Evolutionary conservation across 23 red algal genomes (phyloP).

Genomic region (Gracilaria vermiculophylla): DNA sequence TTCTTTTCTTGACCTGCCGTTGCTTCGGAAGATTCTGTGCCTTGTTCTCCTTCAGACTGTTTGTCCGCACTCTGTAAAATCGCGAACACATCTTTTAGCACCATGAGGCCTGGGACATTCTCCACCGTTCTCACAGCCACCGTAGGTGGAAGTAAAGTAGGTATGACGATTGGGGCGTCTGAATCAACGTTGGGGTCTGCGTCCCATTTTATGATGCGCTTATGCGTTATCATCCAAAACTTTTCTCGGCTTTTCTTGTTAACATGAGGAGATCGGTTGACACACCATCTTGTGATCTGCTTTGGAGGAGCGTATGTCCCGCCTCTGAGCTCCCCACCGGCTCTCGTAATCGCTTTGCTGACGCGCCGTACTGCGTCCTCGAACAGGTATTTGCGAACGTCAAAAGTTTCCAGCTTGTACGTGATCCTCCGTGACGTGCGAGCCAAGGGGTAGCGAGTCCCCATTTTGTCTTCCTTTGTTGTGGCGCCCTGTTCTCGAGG

Average conservation of each 20-base stretch:
- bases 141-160: constrained; percentile 35
- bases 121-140: constrained; percentile 53
- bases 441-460: constrained; percentile 8
- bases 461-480: background rate
- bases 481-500: background rate
- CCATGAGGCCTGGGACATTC: constrained; percentile 41
- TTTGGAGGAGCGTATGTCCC: constrained; percentile 46
- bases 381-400: constrained; percentile 64
- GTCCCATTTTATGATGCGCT: constrained; percentile 65
- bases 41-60: background rate
- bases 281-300: constrained; percentile 67
- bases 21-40: background rate
- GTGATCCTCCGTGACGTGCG: constrained; percentile 58
- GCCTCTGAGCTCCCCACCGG: constrained; percentile 42
- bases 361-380: constrained; percentile 48
- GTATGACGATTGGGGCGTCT: constrained; percentile 37
- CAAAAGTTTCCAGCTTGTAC: constrained; percentile 61
- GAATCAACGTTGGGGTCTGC: constrained; percentile 28
- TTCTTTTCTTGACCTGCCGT: background rate
- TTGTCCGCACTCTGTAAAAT: constrained; percentile 11
- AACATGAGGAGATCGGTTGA: constrained; percentile 79
- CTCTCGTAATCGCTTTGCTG: constrained; percentile 40
- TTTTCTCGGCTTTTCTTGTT: constrained; percentile 81
- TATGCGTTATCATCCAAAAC: constrained; percentile 62
- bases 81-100: constrained; percentile 29